Conservation (phyloP, 805 yeast species). For the Dipodascus geniculatus region DNA sequence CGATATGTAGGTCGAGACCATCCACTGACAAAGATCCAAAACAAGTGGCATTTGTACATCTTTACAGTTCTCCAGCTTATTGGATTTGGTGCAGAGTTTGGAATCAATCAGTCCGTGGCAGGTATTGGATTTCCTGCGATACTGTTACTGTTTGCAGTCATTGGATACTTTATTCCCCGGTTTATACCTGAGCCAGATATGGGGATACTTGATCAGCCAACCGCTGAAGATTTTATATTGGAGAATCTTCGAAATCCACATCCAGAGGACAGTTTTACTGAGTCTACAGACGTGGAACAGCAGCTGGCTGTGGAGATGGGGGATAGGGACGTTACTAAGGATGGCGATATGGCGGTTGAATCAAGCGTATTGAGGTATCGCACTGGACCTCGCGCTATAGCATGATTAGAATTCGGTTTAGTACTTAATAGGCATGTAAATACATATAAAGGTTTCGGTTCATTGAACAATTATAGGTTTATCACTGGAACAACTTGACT, state of each 20-base stretch:
- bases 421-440: neutral
- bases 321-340: neutral
- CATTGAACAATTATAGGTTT: too few relatives aligned
- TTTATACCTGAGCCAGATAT: conserved; percentile 54
- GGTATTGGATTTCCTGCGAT: conserved; percentile 94
- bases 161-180: conserved; percentile 50
- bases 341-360: neutral
- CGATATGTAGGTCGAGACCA: conserved; percentile 26
- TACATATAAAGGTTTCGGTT: neutral
- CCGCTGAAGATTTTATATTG: conserved; percentile 30
- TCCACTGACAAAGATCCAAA: conserved; percentile 25
- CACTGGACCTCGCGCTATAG: neutral
- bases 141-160: conserved; percentile 49
- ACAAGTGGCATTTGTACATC: conserved; percentile 30
- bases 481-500: too few relatives aligned
- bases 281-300: neutral
- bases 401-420: neutral
- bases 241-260: conserved; percentile 15
- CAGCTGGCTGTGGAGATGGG: neutral
- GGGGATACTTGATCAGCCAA: conserved; percentile 47
- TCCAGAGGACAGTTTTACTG: too few relatives aligned
- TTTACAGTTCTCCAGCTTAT: conserved; percentile 48
- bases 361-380: neutral
- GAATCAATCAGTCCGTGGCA: conserved; percentile 73
- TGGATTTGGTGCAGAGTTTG: conserved; percentile 73